phyloP scores from a whole-genome alignment of 108 stramenopile genomes.

The Nannochloropsis salina region DNA sequence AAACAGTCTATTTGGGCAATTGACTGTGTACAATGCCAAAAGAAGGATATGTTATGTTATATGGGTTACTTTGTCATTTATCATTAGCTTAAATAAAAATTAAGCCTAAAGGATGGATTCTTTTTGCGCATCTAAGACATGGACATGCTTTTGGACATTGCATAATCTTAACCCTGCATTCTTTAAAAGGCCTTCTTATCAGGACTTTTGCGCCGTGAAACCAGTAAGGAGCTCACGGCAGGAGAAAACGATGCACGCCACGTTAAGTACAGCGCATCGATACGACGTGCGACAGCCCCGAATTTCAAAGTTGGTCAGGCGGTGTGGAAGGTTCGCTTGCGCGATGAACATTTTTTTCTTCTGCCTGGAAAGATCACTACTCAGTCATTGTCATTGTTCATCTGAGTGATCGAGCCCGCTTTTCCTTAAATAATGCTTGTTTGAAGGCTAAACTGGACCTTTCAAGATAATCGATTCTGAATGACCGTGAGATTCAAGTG shows the following conservation, averaged over 20 bases:
- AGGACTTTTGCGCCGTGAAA: background rate
- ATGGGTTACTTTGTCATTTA: no score
- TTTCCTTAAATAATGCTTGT: no score
- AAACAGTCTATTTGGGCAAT: no score
- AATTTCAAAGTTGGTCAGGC: slow-evolving; percentile 64
- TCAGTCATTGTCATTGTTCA: background rate
- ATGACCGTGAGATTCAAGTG: no score
- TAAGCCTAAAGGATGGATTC: background rate
- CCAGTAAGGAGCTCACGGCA: slow-evolving; percentile 48
- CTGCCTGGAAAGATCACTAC: slow-evolving; percentile 37
- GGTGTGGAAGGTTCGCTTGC: slow-evolving; percentile 75
- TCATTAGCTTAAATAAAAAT: background rate
- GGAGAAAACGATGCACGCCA: slow-evolving; percentile 59
- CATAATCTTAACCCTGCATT: no score
- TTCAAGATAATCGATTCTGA: no score
- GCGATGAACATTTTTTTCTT: slow-evolving; percentile 64
- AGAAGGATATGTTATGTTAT: no score
- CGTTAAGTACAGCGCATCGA: slow-evolving; percentile 26
- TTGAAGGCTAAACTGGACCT: no score
- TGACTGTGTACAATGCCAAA: no score
- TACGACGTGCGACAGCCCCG: slow-evolving; percentile 54
- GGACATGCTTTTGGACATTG: slow-evolving; percentile 33
- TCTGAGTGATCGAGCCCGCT: background rate
- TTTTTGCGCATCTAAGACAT: slow-evolving; percentile 38
- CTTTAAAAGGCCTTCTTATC: no score